A percentile compares a stretch with the other conserved stretches of the same genome.
Evolutionary conservation across 129 eudicot genomes (phyloP).

Genomic region (Erigeron canadensis): DNA sequence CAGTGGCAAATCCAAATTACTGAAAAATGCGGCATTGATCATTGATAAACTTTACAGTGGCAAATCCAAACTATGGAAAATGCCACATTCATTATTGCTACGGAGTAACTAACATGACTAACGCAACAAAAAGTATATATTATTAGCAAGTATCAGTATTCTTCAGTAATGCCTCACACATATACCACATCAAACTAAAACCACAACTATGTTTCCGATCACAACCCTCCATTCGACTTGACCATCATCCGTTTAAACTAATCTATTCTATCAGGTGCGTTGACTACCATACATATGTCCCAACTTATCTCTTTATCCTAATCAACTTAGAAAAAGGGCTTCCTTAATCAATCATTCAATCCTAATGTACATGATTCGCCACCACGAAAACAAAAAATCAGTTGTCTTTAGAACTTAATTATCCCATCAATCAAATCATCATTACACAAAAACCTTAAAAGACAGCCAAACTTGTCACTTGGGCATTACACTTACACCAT

Average conservation of each 20-base stretch:
- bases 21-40: not conserved
- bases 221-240: not conserved
- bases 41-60: not conserved
- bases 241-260: not conserved
- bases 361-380: not conserved
- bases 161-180: not conserved
- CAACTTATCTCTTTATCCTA: no score
- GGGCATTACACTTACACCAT: slow-evolving; percentile 5
- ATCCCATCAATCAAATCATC: not conserved
- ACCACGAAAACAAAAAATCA: not conserved
- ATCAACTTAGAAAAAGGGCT: no score
- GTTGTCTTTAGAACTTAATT: not conserved
- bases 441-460: not conserved
- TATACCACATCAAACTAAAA: not conserved
- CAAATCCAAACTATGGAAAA: not conserved
- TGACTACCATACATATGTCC: no score
- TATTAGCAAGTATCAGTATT: not conserved
- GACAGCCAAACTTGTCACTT: not conserved
- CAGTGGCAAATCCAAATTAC: no score
- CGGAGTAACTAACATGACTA: not conserved
- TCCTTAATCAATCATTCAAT: not conserved
- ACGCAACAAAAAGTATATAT: not conserved
- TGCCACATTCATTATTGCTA: not conserved
- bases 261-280: no score
- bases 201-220: not conserved